Evolutionary conservation across 345 rosid species (phyloP), one percentile per base, ranked within the genome.

Genomic region (Bretschneidera sinensis): DNA sequence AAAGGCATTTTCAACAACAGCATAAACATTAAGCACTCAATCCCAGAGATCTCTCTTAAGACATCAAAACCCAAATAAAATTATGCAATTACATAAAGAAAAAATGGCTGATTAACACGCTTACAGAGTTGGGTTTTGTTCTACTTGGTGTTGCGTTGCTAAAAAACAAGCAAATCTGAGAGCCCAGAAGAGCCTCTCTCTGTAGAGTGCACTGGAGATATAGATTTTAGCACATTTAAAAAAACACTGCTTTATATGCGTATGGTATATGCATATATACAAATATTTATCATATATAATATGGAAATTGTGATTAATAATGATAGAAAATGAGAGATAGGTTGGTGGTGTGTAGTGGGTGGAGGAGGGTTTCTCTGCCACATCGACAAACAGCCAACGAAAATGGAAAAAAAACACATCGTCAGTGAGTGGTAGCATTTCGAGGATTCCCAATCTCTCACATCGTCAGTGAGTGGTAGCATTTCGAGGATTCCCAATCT

Each of bases 381-480:
- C 51, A 77, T 65, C 70, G 49, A 72, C 69, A 76, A 63, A 57
- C 59, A 54, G 66, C 77, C 83, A 76, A 76, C 53, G 51, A 64
- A 48, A 63, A 48, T 21, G 25, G 28, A 2, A 4, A 47, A 45
- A 66, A 84, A 83, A 82, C 95, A 66, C 88, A 89, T 87, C 88
- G 58, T 10, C 35, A 79, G 78, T 63, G 88, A 77, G 95, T 89
- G 95, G 95, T 65, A 67, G 35, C 62, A 51, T 24, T 24, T 59
- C 19, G 18, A 45, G 72, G 48, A 31, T 48, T 23, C 64, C 76
- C 73, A 61, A 66, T 61, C 18, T 21, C 11, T 25, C 34, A 23
- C 59, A 89, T 87, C 88, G 58, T 10, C 35, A 79, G 78, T 63
- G 88, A 77, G 95, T 89, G 95, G 95, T 65, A 67, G 35, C 62